phyloP scores from a whole-genome alignment of 2,329 filamentous ascomycete species.

The Arthrinium phaeospermum region DNA sequence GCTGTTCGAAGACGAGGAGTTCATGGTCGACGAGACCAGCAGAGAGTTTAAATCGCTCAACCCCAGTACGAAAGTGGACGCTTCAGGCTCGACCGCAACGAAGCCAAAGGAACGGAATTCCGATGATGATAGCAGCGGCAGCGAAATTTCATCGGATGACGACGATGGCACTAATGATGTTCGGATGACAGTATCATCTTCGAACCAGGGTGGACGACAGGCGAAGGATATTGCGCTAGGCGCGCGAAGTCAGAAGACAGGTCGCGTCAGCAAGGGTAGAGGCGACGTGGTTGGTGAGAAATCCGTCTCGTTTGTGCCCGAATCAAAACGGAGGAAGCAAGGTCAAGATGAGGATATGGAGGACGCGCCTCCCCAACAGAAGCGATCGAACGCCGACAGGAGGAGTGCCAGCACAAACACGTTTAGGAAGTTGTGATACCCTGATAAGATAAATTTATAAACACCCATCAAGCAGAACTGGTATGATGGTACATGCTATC shows the following conservation, averaged over 20 bases:
- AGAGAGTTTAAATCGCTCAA: slow-evolving; percentile 89
- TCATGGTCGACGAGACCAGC: slow-evolving; percentile 87
- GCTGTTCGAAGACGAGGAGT: slow-evolving; percentile 92
- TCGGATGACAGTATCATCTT: slow-evolving; percentile 72
- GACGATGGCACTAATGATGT: slow-evolving; percentile 47
- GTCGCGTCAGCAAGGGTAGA: slow-evolving; percentile 51
- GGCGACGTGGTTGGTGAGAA: slow-evolving; percentile 66
- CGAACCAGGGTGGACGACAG: slow-evolving; percentile 63
- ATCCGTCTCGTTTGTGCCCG: slow-evolving; percentile 75
- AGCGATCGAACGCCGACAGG: slow-evolving; percentile 55
- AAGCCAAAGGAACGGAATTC: slow-evolving; percentile 30
- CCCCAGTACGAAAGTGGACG: slow-evolving; percentile 72
- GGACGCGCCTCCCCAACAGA: slow-evolving; percentile 30
- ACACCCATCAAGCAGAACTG: slow-evolving; percentile 5
- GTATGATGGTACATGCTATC: not conserved
- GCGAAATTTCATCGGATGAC: slow-evolving; percentile 45
- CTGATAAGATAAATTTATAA: slow-evolving; percentile 49
- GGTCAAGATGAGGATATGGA: slow-evolving; percentile 27
- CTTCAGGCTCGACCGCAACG: slow-evolving; percentile 20
- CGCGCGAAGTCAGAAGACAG: slow-evolving; percentile 57
- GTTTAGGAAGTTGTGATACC: slow-evolving; percentile 61
- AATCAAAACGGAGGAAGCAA: slow-evolving; percentile 55
- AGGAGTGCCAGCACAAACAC: slow-evolving; percentile 81
- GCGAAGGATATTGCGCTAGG: slow-evolving; percentile 63
- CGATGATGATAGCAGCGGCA: slow-evolving; percentile 41